Evolutionary conservation across 768 basidiomycete species (phyloP), one percentile per base, ranked within the genome.

Genomic region (Rhizopogon rudus): DNA sequence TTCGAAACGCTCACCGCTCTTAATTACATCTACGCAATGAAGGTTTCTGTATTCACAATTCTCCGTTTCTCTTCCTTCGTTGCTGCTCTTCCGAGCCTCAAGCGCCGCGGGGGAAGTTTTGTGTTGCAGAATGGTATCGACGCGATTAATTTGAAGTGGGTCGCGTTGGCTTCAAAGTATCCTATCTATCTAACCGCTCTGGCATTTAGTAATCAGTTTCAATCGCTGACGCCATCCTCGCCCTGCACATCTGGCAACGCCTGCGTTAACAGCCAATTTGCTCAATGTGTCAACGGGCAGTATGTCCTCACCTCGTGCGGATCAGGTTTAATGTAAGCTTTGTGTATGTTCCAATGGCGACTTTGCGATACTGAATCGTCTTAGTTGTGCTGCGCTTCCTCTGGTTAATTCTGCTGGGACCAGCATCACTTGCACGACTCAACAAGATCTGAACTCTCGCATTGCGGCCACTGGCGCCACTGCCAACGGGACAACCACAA

Each of bases 271-370:
- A 63, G 67, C 39, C 57, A 74, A 35, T 80, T 86, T 55, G 83
- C 83, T 1, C 81, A 81, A 57, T 86, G 85, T 61, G 80, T 79
- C 14, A 68, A 65, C 31, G 81, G 80, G 52, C 60, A 64, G 50
- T 76, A 72, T 50, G 65, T 71, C 45, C 50, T 64, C 31, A 60
- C 63, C 28, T 14, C 65, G 10, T 65, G 64, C 37, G 25, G 31
- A 35, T 2, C 65, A n/a, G 63, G 64, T 35, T 49, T 57, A 33
- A 43, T 29, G 64, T 67, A 51, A 45, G 64, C 57, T 37, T 40
- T 31, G 13, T 25, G 1, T 53, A 16, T 52, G 31, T 40, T 29
- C 42, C 13, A 16, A 17, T 14, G 9, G 39, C 31, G 17, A 52
- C 9, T 6, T 52, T 48, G 46, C 10, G 55, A 25, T 14, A 2